Conservation (phyloP, 208 protist species). For the Wallacemonas collosoma region DNA sequence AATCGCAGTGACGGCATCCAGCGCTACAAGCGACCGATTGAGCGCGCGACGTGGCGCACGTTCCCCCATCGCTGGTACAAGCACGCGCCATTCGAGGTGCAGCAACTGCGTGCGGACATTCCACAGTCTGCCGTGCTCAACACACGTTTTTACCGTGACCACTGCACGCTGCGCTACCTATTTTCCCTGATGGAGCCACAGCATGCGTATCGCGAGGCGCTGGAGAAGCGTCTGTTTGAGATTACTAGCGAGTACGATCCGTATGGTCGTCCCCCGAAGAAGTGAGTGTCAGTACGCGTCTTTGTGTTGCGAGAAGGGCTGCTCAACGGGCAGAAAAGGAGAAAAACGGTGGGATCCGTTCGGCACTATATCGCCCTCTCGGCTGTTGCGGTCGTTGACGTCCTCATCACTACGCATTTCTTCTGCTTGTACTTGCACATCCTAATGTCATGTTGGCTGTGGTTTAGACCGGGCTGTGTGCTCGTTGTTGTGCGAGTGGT, state of each 20-base stretch:
- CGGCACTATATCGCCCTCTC: no score
- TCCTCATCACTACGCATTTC: no score
- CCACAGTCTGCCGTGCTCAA: conserved; percentile 68
- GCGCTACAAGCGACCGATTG: conserved; percentile 41
- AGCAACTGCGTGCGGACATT: conserved; percentile 88
- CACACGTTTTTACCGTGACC: conserved; percentile 80
- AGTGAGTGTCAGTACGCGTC: background rate
- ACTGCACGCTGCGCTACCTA: conserved; percentile 73
- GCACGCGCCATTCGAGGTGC: conserved; percentile 89
- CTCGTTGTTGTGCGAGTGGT: no score
- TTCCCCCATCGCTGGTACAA: conserved; percentile 89
- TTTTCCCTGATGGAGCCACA: conserved; percentile 86
- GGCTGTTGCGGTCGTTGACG: no score
- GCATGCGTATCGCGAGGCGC: conserved; percentile 60
- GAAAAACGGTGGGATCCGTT: background rate
- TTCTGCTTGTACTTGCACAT: no score
- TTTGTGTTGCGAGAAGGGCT: no score
- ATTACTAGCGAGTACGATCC: conserved; percentile 69
- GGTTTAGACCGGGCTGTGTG: no score
- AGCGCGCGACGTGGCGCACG: conserved; percentile 68
- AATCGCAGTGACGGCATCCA: conserved; percentile 75
- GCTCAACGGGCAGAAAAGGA: background rate
- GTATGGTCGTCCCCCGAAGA: background rate
- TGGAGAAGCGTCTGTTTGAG: conserved; percentile 74
- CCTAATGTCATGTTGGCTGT: no score